These are phyloP conservation scores for Botrytis porri DNA, from an alignment of 2,329 filamentous ascomycete genomes.

Conservation along the genomic window DNA sequence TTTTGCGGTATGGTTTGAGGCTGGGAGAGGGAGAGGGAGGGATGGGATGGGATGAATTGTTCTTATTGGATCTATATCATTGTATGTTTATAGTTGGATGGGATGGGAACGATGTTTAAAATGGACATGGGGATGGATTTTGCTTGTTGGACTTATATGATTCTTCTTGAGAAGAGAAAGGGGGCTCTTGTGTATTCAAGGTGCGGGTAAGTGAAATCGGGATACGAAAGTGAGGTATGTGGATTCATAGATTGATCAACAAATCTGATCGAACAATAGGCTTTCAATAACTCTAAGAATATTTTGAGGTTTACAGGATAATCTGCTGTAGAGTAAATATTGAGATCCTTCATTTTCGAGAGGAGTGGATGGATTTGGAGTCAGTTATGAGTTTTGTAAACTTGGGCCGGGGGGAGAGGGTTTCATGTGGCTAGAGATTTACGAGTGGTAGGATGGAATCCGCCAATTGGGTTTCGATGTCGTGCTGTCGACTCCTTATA, in stretches of 20 bases:
- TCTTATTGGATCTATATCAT: not conserved
- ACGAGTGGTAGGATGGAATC: not conserved
- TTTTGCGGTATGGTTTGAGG: not conserved
- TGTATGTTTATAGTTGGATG: not conserved
- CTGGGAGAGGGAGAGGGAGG: too few species aligned
- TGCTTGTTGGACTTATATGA: not conserved
- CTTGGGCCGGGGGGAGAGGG: fast-evolving
- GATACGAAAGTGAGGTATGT: not conserved
- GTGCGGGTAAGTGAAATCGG: not conserved
- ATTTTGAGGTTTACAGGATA: not conserved
- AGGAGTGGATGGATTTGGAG: not conserved
- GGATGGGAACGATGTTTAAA: not conserved
- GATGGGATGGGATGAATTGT: not conserved
- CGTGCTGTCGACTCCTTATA: fast-evolving
- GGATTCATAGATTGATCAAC: not conserved
- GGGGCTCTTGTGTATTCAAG: fast-evolving
- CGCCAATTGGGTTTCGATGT: not conserved
- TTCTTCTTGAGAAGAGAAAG: not conserved
- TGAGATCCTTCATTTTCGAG: not conserved
- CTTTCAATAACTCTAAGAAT: not conserved
- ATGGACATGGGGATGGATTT: not conserved
- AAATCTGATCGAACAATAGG: fast-evolving
- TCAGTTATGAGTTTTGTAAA: not conserved
- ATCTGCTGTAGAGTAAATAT: fast-evolving
- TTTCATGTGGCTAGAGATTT: fast-evolving